Evolutionary conservation across 179 eudicot species (phyloP).

Genomic region (Dionaea muscipula): DNA sequence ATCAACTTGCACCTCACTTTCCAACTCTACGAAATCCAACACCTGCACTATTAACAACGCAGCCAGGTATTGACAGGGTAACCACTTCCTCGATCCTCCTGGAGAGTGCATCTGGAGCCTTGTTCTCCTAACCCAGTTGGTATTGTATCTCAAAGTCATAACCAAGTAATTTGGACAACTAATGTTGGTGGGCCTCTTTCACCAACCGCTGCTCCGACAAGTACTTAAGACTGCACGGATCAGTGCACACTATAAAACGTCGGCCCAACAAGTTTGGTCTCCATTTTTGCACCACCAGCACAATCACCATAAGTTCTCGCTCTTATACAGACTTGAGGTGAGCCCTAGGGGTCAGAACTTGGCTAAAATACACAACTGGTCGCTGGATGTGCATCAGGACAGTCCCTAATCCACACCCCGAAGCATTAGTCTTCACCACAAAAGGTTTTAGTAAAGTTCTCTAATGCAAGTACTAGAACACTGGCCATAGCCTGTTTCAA

Average conservation of each 20-base stretch:
- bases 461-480: neutral
- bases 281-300: conserved; percentile 5
- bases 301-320: conserved; percentile 1
- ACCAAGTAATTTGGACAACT: neutral
- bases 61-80: no score
- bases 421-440: neutral
- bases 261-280: neutral
- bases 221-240: conserved; percentile 1
- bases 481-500: neutral
- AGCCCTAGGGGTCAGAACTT: neutral
- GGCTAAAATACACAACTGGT: conserved; percentile 2
- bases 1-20: neutral
- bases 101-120: conserved; percentile 1
- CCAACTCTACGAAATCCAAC: neutral
- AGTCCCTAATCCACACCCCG: no score
- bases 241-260: neutral
- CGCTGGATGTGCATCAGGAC: no score
- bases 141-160: conserved; percentile 1
- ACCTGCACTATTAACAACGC: no score
- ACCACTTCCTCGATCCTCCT: neutral
- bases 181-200: neutral
- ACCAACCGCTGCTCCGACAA: neutral
- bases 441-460: neutral
- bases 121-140: neutral
- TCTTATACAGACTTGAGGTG: conserved; percentile 4